These are phyloP conservation scores for Emergomyces pasteurianus DNA, from an alignment of 2,329 filamentous ascomycete species.

Conservation along the genomic window DNA sequence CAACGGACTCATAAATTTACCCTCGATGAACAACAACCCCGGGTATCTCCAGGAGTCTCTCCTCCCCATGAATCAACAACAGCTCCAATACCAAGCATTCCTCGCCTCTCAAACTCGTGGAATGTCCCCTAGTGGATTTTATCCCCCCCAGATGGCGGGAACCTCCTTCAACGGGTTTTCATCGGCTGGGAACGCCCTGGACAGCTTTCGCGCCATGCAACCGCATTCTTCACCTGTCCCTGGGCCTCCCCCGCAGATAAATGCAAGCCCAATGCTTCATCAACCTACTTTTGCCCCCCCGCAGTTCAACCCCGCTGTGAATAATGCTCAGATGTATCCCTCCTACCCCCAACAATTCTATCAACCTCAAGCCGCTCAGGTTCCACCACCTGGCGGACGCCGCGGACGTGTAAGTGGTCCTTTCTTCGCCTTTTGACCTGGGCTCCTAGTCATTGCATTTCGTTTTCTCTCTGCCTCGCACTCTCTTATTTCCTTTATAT, in stretches of 20 bases:
- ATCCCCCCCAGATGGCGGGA: conserved; percentile 34
- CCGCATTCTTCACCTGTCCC: conserved; percentile 26
- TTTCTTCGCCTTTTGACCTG: neutral
- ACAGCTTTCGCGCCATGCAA: conserved; percentile 30
- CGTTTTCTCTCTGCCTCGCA: neutral
- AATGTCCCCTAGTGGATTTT: conserved; percentile 33
- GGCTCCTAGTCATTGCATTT: neutral
- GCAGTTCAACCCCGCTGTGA: conserved; percentile 35
- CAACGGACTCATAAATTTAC: conserved; percentile 14
- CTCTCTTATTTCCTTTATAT: no score
- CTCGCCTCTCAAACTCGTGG: conserved; percentile 36
- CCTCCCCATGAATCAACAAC: conserved; percentile 35
- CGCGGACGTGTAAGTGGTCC: conserved; percentile 42
- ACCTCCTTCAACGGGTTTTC: conserved; percentile 30
- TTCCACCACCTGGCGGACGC: conserved; percentile 37
- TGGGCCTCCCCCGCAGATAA: conserved; percentile 25
- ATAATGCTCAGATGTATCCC: conserved; percentile 37
- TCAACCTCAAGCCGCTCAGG: conserved; percentile 30
- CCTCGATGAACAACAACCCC: conserved; percentile 7
- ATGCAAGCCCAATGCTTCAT: conserved; percentile 34
- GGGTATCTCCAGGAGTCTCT: conserved; percentile 29
- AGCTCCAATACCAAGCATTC: conserved; percentile 47
- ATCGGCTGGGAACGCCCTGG: conserved; percentile 28
- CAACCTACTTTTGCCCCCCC: conserved; percentile 34
- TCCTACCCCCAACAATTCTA: conserved; percentile 35